Conservation (phyloP, 2,329 filamentous ascomycete genomes). For the Claviceps sorghi region DNA sequence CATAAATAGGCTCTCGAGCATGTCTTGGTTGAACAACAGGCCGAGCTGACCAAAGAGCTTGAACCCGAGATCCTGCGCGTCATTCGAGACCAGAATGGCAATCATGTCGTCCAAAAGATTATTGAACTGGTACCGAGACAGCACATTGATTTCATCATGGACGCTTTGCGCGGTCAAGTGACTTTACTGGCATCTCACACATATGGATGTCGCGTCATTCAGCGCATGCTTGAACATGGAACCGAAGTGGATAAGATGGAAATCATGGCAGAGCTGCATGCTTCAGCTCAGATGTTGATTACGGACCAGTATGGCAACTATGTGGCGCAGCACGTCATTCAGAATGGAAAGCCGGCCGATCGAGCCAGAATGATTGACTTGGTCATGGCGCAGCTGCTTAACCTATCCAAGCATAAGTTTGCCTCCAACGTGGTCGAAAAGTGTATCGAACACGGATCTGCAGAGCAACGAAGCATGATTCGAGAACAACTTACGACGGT, state of each 20-base stretch:
- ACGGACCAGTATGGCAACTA: constrained; percentile 91
- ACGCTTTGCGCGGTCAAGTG: constrained; percentile 63
- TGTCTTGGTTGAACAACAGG: constrained; percentile 83
- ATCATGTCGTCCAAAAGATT: constrained; percentile 91
- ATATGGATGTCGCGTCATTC: constrained; percentile 86
- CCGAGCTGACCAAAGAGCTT: constrained; percentile 67
- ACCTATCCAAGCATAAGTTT: constrained; percentile 84
- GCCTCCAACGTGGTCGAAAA: constrained; percentile 96
- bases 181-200: constrained; percentile 59
- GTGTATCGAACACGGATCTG: constrained; percentile 60
- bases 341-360: constrained; percentile 60
- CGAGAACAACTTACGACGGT: constrained; percentile 45
- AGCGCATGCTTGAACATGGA: constrained; percentile 77
- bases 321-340: constrained; percentile 82
- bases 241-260: constrained; percentile 53
- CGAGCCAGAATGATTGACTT: constrained; percentile 56
- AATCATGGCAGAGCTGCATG: constrained; percentile 68
- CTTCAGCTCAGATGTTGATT: constrained; percentile 56
- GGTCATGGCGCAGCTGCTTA: constrained; percentile 56
- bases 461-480: constrained; percentile 55
- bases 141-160: constrained; percentile 74
- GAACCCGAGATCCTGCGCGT: constrained; percentile 61
- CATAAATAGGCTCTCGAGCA: constrained; percentile 64
- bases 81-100: constrained; percentile 79
- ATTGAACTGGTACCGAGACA: constrained; percentile 66